phyloP scores from a whole-genome alignment of 1,284 basidiomycete species.

The Trichosporon inkin region DNA sequence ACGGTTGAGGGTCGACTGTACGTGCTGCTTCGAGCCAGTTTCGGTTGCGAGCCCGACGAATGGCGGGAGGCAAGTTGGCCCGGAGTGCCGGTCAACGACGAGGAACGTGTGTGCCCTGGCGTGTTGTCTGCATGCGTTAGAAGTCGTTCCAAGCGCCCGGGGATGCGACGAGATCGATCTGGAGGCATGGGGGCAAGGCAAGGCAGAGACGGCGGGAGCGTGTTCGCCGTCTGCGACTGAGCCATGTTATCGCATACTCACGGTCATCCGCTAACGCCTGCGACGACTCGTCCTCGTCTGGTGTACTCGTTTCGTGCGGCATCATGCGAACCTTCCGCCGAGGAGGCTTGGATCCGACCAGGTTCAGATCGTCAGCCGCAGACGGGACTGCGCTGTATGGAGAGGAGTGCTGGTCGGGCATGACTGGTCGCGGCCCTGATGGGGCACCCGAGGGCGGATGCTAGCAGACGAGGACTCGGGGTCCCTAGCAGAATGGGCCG shows the following conservation, averaged over 20 bases:
- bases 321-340: conserved; percentile 1
- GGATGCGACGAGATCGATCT: not conserved
- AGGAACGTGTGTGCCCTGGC: not conserved
- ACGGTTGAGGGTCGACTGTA: conserved; percentile 6
- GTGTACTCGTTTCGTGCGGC: not conserved
- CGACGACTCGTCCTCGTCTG: not conserved
- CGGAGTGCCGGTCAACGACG: not conserved
- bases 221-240: not conserved
- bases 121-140: not conserved
- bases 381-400: not conserved
- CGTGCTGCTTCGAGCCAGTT: conserved; percentile 3
- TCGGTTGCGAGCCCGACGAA: not conserved
- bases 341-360: not conserved
- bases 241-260: not conserved
- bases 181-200: not conserved
- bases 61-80: not conserved
- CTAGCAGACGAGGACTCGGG: not conserved
- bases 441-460: not conserved
- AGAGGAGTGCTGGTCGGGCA: not conserved
- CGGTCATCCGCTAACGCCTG: conserved; percentile 1
- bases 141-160: not conserved
- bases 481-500: not conserved
- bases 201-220: not conserved
- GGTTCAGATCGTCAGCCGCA: not conserved
- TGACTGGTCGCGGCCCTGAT: not conserved